Conservation (phyloP, 2,329 filamentous ascomycete species). For the Cladosporium halotolerans region DNA sequence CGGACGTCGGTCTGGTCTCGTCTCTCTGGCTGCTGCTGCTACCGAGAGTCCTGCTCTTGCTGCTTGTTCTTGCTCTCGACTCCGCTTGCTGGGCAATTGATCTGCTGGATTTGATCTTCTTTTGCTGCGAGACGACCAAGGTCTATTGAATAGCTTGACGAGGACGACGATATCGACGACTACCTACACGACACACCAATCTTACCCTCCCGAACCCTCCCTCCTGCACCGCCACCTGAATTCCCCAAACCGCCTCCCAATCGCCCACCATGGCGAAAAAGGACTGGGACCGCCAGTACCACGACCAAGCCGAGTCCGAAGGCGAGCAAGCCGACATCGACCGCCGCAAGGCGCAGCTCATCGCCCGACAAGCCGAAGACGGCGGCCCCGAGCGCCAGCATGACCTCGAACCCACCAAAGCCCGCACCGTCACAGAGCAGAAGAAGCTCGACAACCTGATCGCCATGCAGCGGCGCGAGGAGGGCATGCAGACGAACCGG, state of each 20-base stretch:
- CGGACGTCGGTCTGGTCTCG: too few relatives aligned
- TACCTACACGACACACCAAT: background rate
- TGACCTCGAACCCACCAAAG: conserved; percentile 19
- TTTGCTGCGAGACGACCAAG: too few relatives aligned
- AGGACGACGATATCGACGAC: background rate
- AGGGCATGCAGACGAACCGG: conserved; percentile 35
- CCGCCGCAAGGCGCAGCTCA: conserved; percentile 21
- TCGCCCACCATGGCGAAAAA: background rate
- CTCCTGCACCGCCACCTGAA: too few relatives aligned
- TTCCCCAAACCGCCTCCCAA: background rate
- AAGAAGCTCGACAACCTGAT: conserved; percentile 39
- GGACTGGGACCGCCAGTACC: conserved; percentile 6
- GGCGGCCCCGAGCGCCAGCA: conserved; percentile 19
- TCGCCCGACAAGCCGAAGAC: conserved; percentile 22
- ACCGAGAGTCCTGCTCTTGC: background rate
- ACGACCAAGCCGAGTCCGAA: conserved; percentile 1
- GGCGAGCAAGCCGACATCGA: conserved; percentile 8
- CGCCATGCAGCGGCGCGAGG: conserved; percentile 25
- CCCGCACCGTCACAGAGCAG: conserved; percentile 41
- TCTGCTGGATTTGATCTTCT: too few relatives aligned
- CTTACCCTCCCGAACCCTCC: too few relatives aligned
- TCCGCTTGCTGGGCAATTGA: too few relatives aligned
- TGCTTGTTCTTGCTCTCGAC: background rate
- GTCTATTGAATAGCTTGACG: background rate
- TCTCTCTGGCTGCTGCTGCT: background rate